Conservation (phyloP, 305 asterid genomes). For the Solanum hybrid region DNA sequence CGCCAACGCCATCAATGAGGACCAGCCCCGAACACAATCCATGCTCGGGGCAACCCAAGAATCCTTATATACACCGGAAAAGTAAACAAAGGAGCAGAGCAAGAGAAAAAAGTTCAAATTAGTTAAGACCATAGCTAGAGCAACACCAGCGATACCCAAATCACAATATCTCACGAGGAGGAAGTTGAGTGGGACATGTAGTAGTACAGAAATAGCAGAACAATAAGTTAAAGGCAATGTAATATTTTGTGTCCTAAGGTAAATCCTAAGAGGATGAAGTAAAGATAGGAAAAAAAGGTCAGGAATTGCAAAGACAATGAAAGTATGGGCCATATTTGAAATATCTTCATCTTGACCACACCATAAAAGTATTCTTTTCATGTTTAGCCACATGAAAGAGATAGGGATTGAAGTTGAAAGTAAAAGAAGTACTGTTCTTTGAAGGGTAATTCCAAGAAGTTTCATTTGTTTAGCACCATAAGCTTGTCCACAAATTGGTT, state of each 20-base stretch:
- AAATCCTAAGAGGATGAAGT: constrained; percentile 68
- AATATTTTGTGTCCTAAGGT: constrained; percentile 59
- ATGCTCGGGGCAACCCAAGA: constrained; percentile 59
- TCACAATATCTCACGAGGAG: constrained; percentile 38
- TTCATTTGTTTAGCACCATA: constrained; percentile 87
- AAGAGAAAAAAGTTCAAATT: constrained; percentile 55
- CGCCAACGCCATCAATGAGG: constrained; percentile 43
- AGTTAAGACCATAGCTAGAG: constrained; percentile 69
- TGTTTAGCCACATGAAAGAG: constrained; percentile 77
- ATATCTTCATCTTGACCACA: constrained; percentile 77
- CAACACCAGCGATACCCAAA: constrained; percentile 70
- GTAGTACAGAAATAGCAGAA: constrained; percentile 39
- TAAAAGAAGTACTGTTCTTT: constrained; percentile 70
- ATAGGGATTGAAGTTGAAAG: constrained; percentile 65
- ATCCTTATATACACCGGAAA: constrained; percentile 49
- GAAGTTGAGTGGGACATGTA: constrained; percentile 71
- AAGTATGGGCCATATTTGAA: constrained; percentile 63
- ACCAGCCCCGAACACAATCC: constrained; percentile 72
- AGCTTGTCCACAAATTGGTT: constrained; percentile 95
- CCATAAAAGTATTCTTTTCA: constrained; percentile 54
- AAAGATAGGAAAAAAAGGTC: constrained; percentile 74
- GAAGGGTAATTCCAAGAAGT: constrained; percentile 71
- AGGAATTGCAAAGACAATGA: constrained; percentile 68
- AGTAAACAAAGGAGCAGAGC: constrained; percentile 36
- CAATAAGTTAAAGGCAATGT: constrained; percentile 73